phyloP scores from a whole-genome alignment of 768 basidiomycete species.

The Sistotremastrum suecicum region DNA sequence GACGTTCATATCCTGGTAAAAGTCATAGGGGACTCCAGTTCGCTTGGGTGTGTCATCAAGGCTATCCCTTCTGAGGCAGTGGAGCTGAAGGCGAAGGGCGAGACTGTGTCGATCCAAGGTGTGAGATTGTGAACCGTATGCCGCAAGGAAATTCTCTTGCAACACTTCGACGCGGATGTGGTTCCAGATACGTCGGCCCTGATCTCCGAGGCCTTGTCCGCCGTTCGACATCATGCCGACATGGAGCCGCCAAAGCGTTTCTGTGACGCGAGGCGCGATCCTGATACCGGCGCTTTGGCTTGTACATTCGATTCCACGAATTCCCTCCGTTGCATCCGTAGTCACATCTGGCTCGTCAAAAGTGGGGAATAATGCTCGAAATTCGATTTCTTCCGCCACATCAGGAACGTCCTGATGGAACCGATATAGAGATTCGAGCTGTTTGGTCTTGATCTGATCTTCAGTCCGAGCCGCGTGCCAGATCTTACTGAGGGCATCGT shows the following conservation, averaged over 20 bases:
- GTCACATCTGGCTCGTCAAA: conserved; percentile 39
- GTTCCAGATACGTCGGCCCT: background rate
- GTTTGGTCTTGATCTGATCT: conserved; percentile 46
- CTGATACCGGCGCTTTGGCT: background rate
- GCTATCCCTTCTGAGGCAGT: conserved; percentile 16
- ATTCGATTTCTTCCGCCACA: conserved; percentile 61
- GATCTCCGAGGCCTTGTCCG: background rate
- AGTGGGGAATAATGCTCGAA: conserved; percentile 72
- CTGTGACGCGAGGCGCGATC: no score
- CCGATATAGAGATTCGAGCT: conserved; percentile 67
- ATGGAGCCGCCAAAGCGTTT: background rate
- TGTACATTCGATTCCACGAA: background rate
- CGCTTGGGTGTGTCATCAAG: background rate
- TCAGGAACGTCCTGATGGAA: no score
- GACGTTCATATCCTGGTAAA: conserved; percentile 71
- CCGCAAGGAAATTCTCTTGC: conserved; percentile 14
- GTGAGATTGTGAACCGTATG: conserved; percentile 10
- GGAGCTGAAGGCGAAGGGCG: conserved; percentile 29
- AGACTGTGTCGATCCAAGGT: conserved; percentile 20
- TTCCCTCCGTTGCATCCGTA: background rate
- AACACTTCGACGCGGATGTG: no score
- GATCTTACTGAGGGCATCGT: conserved; percentile 59
- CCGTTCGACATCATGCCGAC: background rate
- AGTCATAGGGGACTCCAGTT: conserved; percentile 35
- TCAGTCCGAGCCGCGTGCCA: conserved; percentile 75